A percentile compares a stretch with the other conserved stretches of the same genome.
Conservation (phyloP, 1,139 yeast species). For the Suhomyces terraborum region DNA sequence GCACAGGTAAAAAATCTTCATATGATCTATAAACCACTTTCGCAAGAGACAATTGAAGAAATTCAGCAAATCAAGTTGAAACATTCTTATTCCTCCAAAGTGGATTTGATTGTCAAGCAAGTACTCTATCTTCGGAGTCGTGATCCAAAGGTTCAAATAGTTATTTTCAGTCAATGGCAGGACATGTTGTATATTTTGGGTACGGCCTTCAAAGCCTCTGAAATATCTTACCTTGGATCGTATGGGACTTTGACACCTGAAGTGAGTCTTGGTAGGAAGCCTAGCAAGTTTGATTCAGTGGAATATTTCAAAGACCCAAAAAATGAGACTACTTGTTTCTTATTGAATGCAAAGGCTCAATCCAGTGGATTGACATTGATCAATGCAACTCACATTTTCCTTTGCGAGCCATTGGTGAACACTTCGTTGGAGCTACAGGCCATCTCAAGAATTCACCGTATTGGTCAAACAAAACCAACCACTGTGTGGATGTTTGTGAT, state of each 20-base stretch:
- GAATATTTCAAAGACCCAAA: conserved; percentile 63
- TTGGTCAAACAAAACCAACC: conserved; percentile 81
- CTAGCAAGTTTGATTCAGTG: conserved; percentile 46
- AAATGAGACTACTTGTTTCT: conserved; percentile 70
- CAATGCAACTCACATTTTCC: conserved; percentile 86
- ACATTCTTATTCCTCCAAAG: conserved; percentile 74
- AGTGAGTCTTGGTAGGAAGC: conserved; percentile 32
- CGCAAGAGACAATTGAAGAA: conserved; percentile 39
- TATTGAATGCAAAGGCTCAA: conserved; percentile 81
- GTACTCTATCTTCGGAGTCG: conserved; percentile 58
- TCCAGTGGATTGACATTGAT: conserved; percentile 88
- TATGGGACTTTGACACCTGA: conserved; percentile 41
- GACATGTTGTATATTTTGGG: conserved; percentile 69
- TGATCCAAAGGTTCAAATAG: conserved; percentile 72
- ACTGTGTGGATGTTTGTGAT: conserved; percentile 92
- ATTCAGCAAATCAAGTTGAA: conserved; percentile 48
- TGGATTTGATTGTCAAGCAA: conserved; percentile 79
- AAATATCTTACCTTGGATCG: conserved; percentile 52
- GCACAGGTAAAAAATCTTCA: conserved; percentile 30
- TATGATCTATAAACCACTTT: conserved; percentile 53
- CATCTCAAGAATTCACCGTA: conserved; percentile 85
- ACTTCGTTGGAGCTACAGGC: conserved; percentile 89
- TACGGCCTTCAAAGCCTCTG: conserved; percentile 63
- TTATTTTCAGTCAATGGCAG: conserved; percentile 86
- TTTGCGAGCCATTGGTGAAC: conserved; percentile 91